phyloP scores from a whole-genome alignment of 495 filamentous ascomycete genomes.

The Penicillium psychrofluorescens region DNA sequence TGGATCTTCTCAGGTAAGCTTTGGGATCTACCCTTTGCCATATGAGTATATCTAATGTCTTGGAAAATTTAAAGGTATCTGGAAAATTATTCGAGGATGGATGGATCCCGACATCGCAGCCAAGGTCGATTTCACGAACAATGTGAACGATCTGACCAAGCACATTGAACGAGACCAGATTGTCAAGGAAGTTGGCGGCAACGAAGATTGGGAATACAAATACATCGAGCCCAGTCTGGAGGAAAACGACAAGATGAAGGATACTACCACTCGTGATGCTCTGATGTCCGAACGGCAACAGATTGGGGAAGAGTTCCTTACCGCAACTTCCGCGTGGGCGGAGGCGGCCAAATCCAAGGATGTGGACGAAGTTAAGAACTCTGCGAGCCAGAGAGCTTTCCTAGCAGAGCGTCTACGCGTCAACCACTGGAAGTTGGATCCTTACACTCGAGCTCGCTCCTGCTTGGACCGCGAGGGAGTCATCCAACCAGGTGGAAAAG shows the following conservation, averaged over 20 bases:
- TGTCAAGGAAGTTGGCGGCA: conserved; percentile 68
- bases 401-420: conserved; percentile 55
- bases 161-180: conserved; percentile 67
- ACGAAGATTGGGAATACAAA: conserved; percentile 71
- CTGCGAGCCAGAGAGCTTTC: conserved; percentile 49
- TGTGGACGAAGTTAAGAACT: conserved; percentile 20
- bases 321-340: conserved; percentile 64
- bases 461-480: conserved; percentile 65
- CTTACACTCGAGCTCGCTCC: conserved; percentile 63
- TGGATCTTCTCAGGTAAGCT: conserved; percentile 81
- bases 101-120: conserved; percentile 90
- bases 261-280: conserved; percentile 51
- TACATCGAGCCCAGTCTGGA: conserved; percentile 68
- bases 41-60: too few relatives aligned
- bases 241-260: conserved; percentile 67
- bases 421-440: conserved; percentile 80
- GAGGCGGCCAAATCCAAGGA: conserved; percentile 32
- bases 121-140: conserved; percentile 90
- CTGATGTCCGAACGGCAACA: conserved; percentile 50
- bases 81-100: conserved; percentile 88
- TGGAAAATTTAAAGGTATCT: conserved; percentile 44
- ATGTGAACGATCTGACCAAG: conserved; percentile 61
- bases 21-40: too few relatives aligned
- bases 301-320: conserved; percentile 61
- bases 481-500: conserved; percentile 52